These are phyloP conservation scores for Lactarius hatsudake DNA, from an alignment of 768 basidiomycete genomes.

Conservation along the genomic window DNA sequence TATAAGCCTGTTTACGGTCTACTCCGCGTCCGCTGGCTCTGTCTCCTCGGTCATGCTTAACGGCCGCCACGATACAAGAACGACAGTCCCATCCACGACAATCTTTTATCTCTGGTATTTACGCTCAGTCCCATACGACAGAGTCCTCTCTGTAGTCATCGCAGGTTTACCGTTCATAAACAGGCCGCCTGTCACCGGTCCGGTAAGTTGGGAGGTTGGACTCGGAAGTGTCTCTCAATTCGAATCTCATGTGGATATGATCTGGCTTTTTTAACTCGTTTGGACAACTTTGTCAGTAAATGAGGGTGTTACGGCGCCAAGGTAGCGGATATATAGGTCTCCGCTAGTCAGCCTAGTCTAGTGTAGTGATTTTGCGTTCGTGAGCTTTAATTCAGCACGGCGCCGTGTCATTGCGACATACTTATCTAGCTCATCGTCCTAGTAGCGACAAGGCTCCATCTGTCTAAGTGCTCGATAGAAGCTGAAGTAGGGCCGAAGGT, in stretches of 20 bases:
- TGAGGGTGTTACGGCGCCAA: background rate
- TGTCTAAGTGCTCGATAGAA: background rate
- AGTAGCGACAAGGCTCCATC: background rate
- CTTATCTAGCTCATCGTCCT: background rate
- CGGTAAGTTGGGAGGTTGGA: background rate
- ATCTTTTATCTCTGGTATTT: no score
- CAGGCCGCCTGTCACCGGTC: no score
- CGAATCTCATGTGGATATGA: background rate
- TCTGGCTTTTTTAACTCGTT: no score
- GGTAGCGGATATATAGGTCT: background rate
- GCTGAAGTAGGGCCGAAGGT: background rate
- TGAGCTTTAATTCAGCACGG: background rate
- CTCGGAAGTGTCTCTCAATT: background rate
- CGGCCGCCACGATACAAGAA: no score
- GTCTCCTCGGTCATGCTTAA: no score
- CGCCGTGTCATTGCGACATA: background rate
- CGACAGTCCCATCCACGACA: no score
- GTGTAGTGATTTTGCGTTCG: no score
- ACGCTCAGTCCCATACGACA: no score
- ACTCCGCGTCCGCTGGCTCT: background rate
- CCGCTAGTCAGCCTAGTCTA: no score
- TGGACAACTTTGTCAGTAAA: background rate
- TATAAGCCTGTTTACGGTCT: no score
- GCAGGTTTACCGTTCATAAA: no score
- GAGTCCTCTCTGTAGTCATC: no score